phyloP scores from a whole-genome alignment of 2,329 filamentous ascomycete species.

The Apiospora malaysiana region DNA sequence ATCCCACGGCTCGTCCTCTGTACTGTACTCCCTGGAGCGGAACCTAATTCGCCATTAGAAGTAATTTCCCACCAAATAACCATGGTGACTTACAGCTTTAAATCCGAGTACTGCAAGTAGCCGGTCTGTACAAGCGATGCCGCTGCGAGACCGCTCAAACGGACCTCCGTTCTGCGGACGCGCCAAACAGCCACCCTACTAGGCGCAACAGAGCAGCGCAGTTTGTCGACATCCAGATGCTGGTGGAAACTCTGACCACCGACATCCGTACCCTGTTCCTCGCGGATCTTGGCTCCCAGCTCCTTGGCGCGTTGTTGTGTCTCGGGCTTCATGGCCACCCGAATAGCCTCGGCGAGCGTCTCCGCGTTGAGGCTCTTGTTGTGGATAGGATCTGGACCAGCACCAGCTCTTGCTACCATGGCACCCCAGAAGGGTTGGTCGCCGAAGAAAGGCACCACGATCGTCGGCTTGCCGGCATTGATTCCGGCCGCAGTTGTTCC shows the following conservation, averaged over 20 bases:
- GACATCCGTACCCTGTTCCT: constrained; percentile 68
- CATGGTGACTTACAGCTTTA: constrained; percentile 68
- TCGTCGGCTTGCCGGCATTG: constrained; percentile 77
- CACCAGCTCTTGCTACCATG: constrained; percentile 75
- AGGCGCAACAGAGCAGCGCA: constrained; percentile 74
- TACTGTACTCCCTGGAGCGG: constrained; percentile 70
- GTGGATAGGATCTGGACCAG: constrained; percentile 73
- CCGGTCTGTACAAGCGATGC: constrained; percentile 70
- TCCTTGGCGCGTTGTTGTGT: constrained; percentile 61
- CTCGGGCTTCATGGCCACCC: constrained; percentile 62
- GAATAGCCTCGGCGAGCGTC: constrained; percentile 69
- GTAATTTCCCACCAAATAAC: background rate
- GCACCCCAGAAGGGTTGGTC: constrained; percentile 85
- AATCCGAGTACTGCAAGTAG: constrained; percentile 69
- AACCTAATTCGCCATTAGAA: constrained; percentile 46
- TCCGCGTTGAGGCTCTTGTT: constrained; percentile 71
- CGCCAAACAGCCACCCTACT: constrained; percentile 76
- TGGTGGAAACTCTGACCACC: constrained; percentile 74
- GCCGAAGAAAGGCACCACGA: constrained; percentile 86
- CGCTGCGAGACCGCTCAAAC: constrained; percentile 75
- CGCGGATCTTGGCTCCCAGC: constrained; percentile 68
- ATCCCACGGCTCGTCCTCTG: constrained; percentile 78
- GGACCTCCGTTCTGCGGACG: constrained; percentile 69
- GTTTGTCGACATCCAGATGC: constrained; percentile 68
- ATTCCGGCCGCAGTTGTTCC: constrained; percentile 91